Conservation (phyloP, 2,329 filamentous ascomycete genomes). For the Amylocarpus encephaloides region DNA sequence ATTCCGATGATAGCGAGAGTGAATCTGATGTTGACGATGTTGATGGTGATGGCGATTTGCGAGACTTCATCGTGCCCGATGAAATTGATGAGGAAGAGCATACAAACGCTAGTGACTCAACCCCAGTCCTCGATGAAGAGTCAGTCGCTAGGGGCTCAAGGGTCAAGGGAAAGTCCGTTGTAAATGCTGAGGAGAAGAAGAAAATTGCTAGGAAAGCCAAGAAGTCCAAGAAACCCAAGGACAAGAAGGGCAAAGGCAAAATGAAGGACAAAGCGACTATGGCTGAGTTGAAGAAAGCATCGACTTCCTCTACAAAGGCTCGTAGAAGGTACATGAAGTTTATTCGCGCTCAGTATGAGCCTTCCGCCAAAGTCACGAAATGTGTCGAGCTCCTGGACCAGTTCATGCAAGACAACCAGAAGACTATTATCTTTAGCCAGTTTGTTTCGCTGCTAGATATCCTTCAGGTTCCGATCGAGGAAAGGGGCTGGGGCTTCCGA, state of each 20-base stretch:
- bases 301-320: slow-evolving; percentile 55
- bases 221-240: slow-evolving; percentile 35
- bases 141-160: too few species aligned
- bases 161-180: slow-evolving; percentile 28
- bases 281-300: slow-evolving; percentile 61
- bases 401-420: slow-evolving; percentile 49
- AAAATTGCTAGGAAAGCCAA: slow-evolving; percentile 28
- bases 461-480: slow-evolving; percentile 63
- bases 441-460: slow-evolving; percentile 76
- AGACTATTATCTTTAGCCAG: slow-evolving; percentile 77
- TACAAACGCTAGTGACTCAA: slow-evolving; percentile 5
- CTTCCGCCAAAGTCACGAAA: slow-evolving; percentile 70
- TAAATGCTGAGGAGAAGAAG: slow-evolving; percentile 25
- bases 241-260: slow-evolving; percentile 36
- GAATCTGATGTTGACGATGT: slow-evolving; percentile 25
- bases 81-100: slow-evolving; percentile 33
- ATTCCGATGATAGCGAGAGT: slow-evolving; percentile 3
- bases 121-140: too few species aligned
- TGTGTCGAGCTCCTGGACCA: slow-evolving; percentile 54
- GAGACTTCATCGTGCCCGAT: slow-evolving; percentile 50
- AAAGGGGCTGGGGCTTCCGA: slow-evolving; percentile 43
- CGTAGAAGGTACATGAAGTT: slow-evolving; percentile 64
- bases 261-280: slow-evolving; percentile 35
- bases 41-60: slow-evolving; percentile 38
- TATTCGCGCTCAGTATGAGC: slow-evolving; percentile 66